These are phyloP conservation scores for Urostyla sp. DNA, from an alignment of 73 alveolate species.

Conservation along the genomic window DNA sequence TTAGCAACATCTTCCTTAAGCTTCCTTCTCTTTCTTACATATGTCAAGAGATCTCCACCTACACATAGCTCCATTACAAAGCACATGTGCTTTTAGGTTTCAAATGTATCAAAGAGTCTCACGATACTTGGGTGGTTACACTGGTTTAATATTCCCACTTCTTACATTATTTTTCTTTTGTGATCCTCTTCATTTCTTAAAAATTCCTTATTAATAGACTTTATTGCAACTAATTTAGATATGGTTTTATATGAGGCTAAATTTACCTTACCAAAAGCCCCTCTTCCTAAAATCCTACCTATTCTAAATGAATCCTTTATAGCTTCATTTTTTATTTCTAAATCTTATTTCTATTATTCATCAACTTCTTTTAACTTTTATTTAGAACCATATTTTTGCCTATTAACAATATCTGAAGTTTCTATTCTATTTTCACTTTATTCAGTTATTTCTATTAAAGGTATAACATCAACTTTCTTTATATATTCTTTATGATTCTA, in stretches of 20 bases:
- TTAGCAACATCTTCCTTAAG: conserved; percentile 85
- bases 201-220: conserved; percentile 43
- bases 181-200: conserved; percentile 22
- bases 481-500: no score
- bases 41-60: conserved; percentile 88
- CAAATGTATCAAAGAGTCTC: conserved; percentile 85
- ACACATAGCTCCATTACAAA: conserved; percentile 88
- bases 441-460: no score
- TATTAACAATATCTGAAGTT: no score
- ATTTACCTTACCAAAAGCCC: conserved; percentile 80
- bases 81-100: conserved; percentile 80
- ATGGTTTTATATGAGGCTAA: conserved; percentile 67
- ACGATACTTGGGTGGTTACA: conserved; percentile 79
- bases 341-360: no score
- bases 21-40: conserved; percentile 87
- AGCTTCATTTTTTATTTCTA: no score
- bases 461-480: no score
- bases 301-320: no score
- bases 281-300: conserved; percentile 72
- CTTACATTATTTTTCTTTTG: conserved; percentile 56
- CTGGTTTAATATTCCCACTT: conserved; percentile 67
- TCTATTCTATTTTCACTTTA: no score
- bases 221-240: conserved; percentile 56
- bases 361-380: no score
- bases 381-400: no score